These are phyloP conservation scores for Alternaria panax DNA, from an alignment of 2,329 filamentous ascomycete genomes.

Conservation along the genomic window DNA sequence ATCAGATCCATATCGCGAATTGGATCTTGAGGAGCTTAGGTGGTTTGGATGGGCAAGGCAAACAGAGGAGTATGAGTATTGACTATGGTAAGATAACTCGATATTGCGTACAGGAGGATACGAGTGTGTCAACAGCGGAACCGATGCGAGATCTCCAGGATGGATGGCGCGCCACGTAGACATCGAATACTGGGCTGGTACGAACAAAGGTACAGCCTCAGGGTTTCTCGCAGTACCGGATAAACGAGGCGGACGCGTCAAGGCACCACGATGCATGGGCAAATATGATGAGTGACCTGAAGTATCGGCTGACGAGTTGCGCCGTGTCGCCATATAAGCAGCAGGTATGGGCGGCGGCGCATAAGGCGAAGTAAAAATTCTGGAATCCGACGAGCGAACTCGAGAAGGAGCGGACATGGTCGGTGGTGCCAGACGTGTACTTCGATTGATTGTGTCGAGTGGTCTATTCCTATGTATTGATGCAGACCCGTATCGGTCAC, in stretches of 20 bases:
- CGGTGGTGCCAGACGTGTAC: conserved; percentile 14
- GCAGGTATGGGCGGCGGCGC: conserved; percentile 40
- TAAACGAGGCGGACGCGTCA: conserved; percentile 31
- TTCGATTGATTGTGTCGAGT: conserved; percentile 34
- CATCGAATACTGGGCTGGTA: conserved; percentile 39
- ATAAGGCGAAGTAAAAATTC: conserved; percentile 40
- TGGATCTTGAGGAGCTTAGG: conserved; percentile 36
- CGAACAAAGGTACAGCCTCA: conserved; percentile 33
- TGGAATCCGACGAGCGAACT: conserved; percentile 27
- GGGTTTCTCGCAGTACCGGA: conserved; percentile 23
- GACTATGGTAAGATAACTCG: conserved; percentile 28
- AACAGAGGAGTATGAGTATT: conserved; percentile 37
- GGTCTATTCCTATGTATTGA: conserved; percentile 27
- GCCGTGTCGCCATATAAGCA: conserved; percentile 24
- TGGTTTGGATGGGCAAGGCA: conserved; percentile 43
- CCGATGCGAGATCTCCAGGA: conserved; percentile 29
- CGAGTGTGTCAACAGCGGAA: conserved; percentile 29
- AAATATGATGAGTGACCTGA: conserved; percentile 24
- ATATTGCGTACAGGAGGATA: conserved; percentile 25
- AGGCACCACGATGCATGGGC: conserved; percentile 15
- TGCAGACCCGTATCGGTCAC: conserved; percentile 13
- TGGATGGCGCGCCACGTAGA: conserved; percentile 46
- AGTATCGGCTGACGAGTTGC: conserved; percentile 23
- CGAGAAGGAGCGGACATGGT: background rate
- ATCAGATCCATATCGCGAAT: conserved; percentile 31